phyloP scores from a whole-genome alignment of 169 alveolate genomes.

The Plasmodium reichenowi region DNA sequence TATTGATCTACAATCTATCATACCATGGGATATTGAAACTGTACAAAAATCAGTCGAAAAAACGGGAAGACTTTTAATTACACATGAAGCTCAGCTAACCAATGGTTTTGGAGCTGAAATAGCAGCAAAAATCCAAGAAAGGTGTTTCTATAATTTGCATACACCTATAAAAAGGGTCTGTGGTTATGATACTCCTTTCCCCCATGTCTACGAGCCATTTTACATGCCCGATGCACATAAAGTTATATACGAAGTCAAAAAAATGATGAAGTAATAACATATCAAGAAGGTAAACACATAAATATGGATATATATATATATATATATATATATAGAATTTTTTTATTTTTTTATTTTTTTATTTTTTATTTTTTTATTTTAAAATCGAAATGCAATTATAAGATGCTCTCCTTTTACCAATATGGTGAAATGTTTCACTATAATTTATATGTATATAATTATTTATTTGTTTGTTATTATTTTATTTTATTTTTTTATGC shows the following conservation, averaged over 20 bases:
- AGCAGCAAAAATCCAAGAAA: constrained; percentile 93
- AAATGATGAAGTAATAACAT: constrained; percentile 81
- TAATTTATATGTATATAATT: too few species aligned
- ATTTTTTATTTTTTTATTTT: not conserved
- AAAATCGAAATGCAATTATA: too few species aligned
- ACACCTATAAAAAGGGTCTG: constrained; percentile 96
- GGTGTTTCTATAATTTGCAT: constrained; percentile 94
- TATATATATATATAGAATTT: not conserved
- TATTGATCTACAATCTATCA: constrained; percentile 95
- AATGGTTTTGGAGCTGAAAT: constrained; percentile 95
- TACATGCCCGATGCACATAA: constrained; percentile 94
- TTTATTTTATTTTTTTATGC: too few species aligned
- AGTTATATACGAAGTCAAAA: constrained; percentile 91
- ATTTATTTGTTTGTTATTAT: too few species aligned
- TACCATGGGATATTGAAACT: constrained; percentile 97
- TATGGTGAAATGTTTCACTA: too few species aligned
- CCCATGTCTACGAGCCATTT: constrained; percentile 93
- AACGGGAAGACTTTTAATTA: constrained; percentile 93
- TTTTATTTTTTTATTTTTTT: not conserved
- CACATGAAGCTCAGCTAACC: constrained; percentile 96
- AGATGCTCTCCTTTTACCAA: too few species aligned
- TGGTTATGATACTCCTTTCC: constrained; percentile 98
- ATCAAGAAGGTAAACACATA: not conserved
- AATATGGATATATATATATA: not conserved
- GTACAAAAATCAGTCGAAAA: constrained; percentile 93